Conservation (phyloP, 495 filamentous ascomycete genomes). For the Hypomontagnella submonticulosa region DNA sequence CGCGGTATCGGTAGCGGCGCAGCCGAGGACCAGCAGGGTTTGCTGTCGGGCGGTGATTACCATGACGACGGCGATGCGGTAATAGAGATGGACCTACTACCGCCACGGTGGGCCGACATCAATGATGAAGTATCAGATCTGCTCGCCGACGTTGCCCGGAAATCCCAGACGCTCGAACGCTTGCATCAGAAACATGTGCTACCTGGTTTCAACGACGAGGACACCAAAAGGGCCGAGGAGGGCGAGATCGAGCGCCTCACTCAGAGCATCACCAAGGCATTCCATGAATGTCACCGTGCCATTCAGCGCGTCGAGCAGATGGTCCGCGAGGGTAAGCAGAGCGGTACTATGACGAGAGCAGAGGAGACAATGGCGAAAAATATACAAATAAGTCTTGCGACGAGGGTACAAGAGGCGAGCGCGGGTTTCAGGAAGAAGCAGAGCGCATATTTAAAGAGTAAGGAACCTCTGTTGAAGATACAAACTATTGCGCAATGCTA, state of each 20-base stretch:
- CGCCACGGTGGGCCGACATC: constrained; percentile 94
- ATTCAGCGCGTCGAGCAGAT: constrained; percentile 89
- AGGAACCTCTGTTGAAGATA: constrained; percentile 23
- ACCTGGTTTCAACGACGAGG: constrained; percentile 96
- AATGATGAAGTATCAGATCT: constrained; percentile 91
- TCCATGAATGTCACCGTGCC: constrained; percentile 87
- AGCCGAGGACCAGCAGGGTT: constrained; percentile 81
- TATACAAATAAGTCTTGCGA: constrained; percentile 88
- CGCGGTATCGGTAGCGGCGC: constrained; percentile 51
- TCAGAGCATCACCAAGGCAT: constrained; percentile 85
- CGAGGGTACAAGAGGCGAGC: constrained; percentile 91
- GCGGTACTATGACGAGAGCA: constrained; percentile 75
- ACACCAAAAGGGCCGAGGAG: constrained; percentile 83
- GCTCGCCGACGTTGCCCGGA: constrained; percentile 81
- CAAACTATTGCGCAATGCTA: not conserved
- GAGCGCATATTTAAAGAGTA: constrained; percentile 94
- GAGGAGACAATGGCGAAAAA: constrained; percentile 97
- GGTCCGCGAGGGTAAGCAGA: constrained; percentile 76
- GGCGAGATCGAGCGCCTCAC: constrained; percentile 89
- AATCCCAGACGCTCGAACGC: constrained; percentile 85
- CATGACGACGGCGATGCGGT: constrained; percentile 90
- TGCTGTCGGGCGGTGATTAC: constrained; percentile 84
- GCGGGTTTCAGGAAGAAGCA: constrained; percentile 95
- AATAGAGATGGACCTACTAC: constrained; percentile 98
- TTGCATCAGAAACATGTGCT: constrained; percentile 97